Evolutionary conservation across 148 eudicot species (phyloP), one percentile per base, ranked within the genome.

Genomic region (Vaccinium macrocarpon): DNA sequence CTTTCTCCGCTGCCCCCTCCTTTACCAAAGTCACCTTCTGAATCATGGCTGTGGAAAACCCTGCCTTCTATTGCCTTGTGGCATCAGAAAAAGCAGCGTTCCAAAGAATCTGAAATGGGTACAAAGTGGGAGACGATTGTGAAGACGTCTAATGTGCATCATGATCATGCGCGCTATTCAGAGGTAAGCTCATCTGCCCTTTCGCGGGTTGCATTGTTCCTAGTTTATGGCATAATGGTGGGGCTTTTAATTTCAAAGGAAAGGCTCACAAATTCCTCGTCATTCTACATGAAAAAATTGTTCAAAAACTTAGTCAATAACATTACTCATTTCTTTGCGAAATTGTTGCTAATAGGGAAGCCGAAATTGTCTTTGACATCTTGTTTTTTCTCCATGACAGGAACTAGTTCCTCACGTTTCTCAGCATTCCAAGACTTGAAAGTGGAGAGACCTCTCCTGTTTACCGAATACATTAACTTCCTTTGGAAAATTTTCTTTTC

Each of bases 81-180:
- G 85, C 92, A 87, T 88, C 46, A 89, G 0, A 85, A 89, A 88
- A 91, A 91, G 86, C 91, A 85, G 86, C 89, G 76, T 83, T 84
- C 56, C 48, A 86, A 90, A 53, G 83, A 86, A 78, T 64, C 87
- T 11, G 61, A 56, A 79, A 50, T 77, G 59, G 92, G 81, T 71
- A 74, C 93, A 19, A 97, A 95, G 86, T 97, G 99, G 99, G 99
- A 95, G 89, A 95, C 93, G 64, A 94, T 95, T 82, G 99, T 97
- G 80, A 97, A 94, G 89, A 91, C 91, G 82, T 92, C 98, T 83
- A 93, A 95, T 87, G 75, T 90, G 76, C 92, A 82, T 80, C 88
- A 87, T 68, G 96, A 97, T 90, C 98, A 90, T 87, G 89, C 92
- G 25, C 95, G 96, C n/a, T 93, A 88, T 83, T 94, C 98, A 14